A percentile compares a stretch with the other conserved stretches of the same genome.
Evolutionary conservation across 768 basidiomycete species (phyloP).

Genomic region (Chlorophyllum brunneum): DNA sequence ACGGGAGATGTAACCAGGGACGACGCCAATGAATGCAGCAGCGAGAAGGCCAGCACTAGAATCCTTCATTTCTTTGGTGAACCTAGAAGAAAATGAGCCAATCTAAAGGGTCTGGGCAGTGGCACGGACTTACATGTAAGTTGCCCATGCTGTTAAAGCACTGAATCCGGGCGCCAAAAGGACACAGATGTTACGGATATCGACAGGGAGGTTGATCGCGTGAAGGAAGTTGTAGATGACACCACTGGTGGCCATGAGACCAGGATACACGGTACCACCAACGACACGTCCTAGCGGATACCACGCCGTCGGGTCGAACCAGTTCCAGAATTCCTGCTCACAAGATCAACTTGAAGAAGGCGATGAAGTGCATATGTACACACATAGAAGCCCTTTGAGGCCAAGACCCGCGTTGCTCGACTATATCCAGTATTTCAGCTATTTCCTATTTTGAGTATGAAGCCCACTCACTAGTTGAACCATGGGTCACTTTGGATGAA

Average conservation of each 20-base stretch:
- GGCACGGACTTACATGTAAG: slow-evolving; percentile 70
- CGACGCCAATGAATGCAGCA: slow-evolving; percentile 97
- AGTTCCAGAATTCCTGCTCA: slow-evolving; percentile 97
- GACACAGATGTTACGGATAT: slow-evolving; percentile 96
- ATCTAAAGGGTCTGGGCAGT: not conserved
- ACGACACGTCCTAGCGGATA: slow-evolving; percentile 98
- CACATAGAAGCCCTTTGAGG: slow-evolving; percentile 94
- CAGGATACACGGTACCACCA: slow-evolving; percentile 97
- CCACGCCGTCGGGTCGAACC: slow-evolving; percentile 99
- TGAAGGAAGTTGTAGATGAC: slow-evolving; percentile 93
- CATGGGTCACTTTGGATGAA: slow-evolving; percentile 75
- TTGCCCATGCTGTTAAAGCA: slow-evolving; percentile 94
- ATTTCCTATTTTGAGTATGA: slow-evolving; percentile 15
- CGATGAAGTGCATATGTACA: slow-evolving; percentile 23
- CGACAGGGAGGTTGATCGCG: slow-evolving; percentile 88
- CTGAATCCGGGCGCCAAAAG: slow-evolving; percentile 96
- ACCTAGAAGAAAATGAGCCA: slow-evolving; percentile 43
- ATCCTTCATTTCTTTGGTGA: slow-evolving; percentile 95
- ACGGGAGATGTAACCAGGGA: slow-evolving; percentile 97
- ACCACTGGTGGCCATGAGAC: slow-evolving; percentile 96
- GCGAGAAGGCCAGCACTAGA: slow-evolving; percentile 95
- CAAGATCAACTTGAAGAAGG: not conserved
- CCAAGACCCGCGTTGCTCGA: slow-evolving; percentile 89
- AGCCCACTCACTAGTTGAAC: slow-evolving; percentile 90
- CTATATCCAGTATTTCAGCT: slow-evolving; percentile 36